Evolutionary conservation across 371 early-diverging fungal genomes (phyloP), one percentile per base, ranked within the genome.

Genomic region (Circinella minor): DNA sequence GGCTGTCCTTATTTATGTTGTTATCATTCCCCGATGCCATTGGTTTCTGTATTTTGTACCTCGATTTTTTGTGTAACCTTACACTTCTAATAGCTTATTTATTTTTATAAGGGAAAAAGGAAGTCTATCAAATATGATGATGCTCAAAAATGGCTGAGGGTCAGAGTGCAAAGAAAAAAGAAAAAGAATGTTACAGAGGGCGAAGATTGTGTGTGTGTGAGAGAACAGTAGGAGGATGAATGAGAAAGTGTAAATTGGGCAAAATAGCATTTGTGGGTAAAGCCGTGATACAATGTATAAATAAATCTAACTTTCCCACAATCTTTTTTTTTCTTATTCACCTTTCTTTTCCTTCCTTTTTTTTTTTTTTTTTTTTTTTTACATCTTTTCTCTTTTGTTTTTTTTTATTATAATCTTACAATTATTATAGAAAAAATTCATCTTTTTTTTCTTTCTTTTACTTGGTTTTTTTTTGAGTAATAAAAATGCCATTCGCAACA

Each of bases 401-500:
- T 6, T 48, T 57, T 63, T 66, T 66, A 11, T 46, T 66, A 43
- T 14, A 51, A 14, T 51, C 47, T 47, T 15, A 47, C 47, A 47
- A 9, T 1, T 15, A 47, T 11, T 11, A 11, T 11, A 47, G 11
- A 47, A 47, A 9, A 47, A 3, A 9, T 1, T 9, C 47, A 47
- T 47, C 55, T 67, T 57, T 55, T 38, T 36, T 61, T 46, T 43
- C 47, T 36, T 51, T 65, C 15, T 65, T 43, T 67, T 27, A 55
- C 36, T 65, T 47, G 27, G 27, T 55, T 57, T 66, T 66, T 66
- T 7, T 46, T 66, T 27, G 27, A 27, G 27, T 27, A 2, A 55
- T 61, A 66, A 63, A 38, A 36, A 71, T 69, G 68, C 60, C 69
- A 36, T 71, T 66, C 54, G 61, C 55, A 69, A 62, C 63, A 5